Evolutionary conservation across 2,329 filamentous ascomycete genomes (phyloP).

Genomic region (Talaromyces sp.): DNA sequence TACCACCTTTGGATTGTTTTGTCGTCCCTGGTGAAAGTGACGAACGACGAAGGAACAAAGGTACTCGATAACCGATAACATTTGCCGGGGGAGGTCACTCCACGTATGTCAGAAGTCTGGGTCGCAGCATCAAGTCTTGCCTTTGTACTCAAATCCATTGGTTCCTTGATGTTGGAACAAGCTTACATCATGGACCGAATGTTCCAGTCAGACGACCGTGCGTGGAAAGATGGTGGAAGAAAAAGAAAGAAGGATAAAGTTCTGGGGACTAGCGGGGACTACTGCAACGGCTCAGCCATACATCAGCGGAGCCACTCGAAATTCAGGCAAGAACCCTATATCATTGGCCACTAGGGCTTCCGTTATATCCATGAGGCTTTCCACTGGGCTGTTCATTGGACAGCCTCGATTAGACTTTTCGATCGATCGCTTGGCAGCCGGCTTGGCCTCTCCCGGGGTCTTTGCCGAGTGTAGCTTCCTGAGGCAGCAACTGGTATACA

Average conservation of each 20-base stretch:
- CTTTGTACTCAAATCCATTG: background rate
- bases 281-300: background rate
- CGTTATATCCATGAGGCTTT: too few relatives aligned
- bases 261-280: background rate
- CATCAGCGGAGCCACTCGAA: background rate
- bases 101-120: background rate
- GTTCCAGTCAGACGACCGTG: background rate
- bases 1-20: background rate
- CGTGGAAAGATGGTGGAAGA: background rate
- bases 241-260: background rate
- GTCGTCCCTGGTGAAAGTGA: background rate
- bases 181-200: background rate
- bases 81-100: background rate
- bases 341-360: background rate
- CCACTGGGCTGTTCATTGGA: background rate
- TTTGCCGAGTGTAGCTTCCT: background rate
- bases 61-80: background rate
- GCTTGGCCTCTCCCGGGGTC: background rate
- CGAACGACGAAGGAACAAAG: background rate
- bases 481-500: background rate
- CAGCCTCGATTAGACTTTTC: background rate
- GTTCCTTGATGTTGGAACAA: background rate
- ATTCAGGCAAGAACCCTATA: too few relatives aligned
- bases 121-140: background rate
- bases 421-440: background rate